Evolutionary conservation across 2,329 filamentous ascomycete genomes (phyloP).

Genomic region (Trichoderma breve): DNA sequence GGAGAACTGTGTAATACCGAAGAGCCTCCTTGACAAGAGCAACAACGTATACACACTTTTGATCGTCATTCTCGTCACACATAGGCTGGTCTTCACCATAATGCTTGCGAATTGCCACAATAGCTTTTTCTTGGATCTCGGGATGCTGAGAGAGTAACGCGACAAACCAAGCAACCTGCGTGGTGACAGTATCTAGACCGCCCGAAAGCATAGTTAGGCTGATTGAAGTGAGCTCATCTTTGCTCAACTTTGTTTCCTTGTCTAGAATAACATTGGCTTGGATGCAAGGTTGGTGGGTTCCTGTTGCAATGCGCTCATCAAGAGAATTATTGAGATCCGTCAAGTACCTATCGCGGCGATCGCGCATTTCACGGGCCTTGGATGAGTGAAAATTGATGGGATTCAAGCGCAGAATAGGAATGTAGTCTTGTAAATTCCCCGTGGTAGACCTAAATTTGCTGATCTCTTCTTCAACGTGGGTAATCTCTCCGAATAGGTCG

Average conservation of each 20-base stretch:
- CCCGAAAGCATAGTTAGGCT: slow-evolving; percentile 67
- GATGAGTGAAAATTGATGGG: background rate
- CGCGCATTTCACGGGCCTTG: background rate
- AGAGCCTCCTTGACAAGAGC: slow-evolving; percentile 62
- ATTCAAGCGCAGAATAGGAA: background rate
- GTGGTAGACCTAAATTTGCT: slow-evolving; percentile 28
- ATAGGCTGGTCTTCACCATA: background rate
- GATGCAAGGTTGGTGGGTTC: background rate
- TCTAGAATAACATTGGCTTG: slow-evolving; percentile 41
- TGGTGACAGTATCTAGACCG: slow-evolving; percentile 65
- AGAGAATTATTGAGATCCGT: background rate
- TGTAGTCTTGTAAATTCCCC: background rate
- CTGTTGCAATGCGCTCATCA: background rate
- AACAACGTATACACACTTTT: slow-evolving; percentile 61
- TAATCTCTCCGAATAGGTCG: slow-evolving; percentile 60
- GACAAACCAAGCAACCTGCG: slow-evolving; percentile 63
- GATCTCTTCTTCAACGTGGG: slow-evolving; percentile 60
- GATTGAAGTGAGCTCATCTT: slow-evolving; percentile 62
- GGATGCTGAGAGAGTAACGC: slow-evolving; percentile 43
- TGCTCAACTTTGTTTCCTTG: slow-evolving; percentile 60
- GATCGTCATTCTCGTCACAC: slow-evolving; percentile 53
- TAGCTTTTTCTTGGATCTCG: background rate
- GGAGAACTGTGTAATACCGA: slow-evolving; percentile 61
- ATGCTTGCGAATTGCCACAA: background rate
- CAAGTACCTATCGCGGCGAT: background rate